Conservation (phyloP, 2,329 filamentous ascomycete genomes). For the Fusarium phyllophilum region DNA sequence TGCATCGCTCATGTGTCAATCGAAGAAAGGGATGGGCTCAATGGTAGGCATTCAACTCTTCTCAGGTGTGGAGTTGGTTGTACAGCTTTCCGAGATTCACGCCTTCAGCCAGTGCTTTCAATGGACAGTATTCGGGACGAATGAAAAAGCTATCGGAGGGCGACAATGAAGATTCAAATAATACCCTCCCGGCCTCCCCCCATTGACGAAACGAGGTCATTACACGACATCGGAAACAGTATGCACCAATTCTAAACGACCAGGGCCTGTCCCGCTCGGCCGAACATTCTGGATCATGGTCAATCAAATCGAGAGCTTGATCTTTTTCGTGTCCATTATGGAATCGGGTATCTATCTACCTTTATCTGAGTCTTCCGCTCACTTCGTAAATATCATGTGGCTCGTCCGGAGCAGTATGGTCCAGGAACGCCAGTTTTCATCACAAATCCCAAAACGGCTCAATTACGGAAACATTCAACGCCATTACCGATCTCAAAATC, state of each 20-base stretch:
- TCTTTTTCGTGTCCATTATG: constrained; percentile 16
- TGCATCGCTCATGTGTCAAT: not conserved
- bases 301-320: not conserved
- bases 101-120: not conserved
- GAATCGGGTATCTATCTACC: constrained; percentile 33
- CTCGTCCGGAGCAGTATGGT: constrained; percentile 9
- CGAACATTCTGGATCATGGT: not conserved
- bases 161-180: not conserved
- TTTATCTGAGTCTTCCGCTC: constrained; percentile 21
- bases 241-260: not conserved
- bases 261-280: not conserved
- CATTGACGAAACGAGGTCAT: not conserved
- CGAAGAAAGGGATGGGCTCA: not conserved
- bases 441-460: constrained; percentile 3
- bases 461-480: constrained; percentile 20
- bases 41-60: not conserved
- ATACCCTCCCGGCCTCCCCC: not conserved
- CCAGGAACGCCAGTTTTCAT: constrained; percentile 17
- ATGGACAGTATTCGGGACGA: not conserved
- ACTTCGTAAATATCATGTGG: constrained; percentile 8
- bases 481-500: constrained; percentile 17
- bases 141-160: not conserved
- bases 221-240: not conserved
- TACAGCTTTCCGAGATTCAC: not conserved
- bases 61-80: not conserved